Conservation (phyloP, 2,329 filamentous ascomycete species). For the Neonectria punicea region DNA sequence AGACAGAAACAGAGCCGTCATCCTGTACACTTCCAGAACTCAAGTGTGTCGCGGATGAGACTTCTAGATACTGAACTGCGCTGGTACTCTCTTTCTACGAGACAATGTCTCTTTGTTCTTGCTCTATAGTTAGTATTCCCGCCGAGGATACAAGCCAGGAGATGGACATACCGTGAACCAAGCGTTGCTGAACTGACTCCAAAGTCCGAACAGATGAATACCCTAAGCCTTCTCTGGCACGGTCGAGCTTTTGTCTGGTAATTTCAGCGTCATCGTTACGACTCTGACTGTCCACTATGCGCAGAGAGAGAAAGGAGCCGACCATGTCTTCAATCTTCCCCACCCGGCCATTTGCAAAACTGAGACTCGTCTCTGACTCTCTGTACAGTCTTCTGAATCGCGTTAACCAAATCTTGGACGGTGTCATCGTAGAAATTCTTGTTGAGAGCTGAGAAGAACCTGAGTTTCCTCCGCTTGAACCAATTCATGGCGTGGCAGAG, state of each 20-base stretch:
- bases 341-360: background rate
- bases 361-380: background rate
- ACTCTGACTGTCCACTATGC: background rate
- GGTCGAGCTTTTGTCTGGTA: background rate
- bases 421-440: conserved; percentile 4
- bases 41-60: no score
- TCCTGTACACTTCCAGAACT: background rate
- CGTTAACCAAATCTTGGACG: background rate
- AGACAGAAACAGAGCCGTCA: background rate
- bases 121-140: background rate
- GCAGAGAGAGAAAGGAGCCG: background rate
- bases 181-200: background rate
- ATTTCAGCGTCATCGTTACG: background rate
- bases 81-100: no score
- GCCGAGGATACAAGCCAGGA: background rate
- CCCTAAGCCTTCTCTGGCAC: background rate
- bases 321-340: background rate
- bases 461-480: background rate
- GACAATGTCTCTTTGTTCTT: background rate
- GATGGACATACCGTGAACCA: background rate
- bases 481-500: conserved; percentile 2
- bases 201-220: background rate
- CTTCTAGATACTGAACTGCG: no score
- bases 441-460: background rate
- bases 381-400: background rate